Evolutionary conservation across 2,329 filamentous ascomycete species (phyloP).

Genomic region (Stagonosporopsis tanaceti): DNA sequence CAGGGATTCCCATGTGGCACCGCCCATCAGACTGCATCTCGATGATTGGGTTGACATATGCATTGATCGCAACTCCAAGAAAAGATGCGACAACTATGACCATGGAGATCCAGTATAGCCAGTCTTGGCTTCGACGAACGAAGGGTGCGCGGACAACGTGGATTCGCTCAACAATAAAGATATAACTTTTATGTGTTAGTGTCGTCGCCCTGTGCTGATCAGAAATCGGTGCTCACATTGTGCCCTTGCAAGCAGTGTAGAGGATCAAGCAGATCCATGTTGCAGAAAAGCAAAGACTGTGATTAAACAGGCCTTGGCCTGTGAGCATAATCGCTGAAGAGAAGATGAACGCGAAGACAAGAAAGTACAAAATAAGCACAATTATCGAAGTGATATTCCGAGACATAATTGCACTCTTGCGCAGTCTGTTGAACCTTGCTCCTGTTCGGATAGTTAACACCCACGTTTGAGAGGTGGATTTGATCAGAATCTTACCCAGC

Average conservation of each 20-base stretch:
- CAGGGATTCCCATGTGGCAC: conserved; percentile 48
- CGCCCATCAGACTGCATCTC: conserved; percentile 35
- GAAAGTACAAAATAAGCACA: conserved; percentile 16
- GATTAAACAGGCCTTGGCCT: conserved; percentile 32
- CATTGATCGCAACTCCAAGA: conserved; percentile 26
- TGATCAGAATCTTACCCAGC: conserved; percentile 13
- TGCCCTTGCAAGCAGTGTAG: conserved; percentile 41
- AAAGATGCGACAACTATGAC: conserved; percentile 29
- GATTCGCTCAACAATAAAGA: conserved; percentile 49
- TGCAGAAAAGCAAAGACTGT: conserved; percentile 33
- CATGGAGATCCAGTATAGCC: conserved; percentile 38
- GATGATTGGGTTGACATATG: conserved; percentile 36
- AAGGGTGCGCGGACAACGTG: conserved; percentile 42
- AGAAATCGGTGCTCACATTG: conserved; percentile 17
- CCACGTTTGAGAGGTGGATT: neutral
- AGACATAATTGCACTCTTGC: conserved; percentile 13
- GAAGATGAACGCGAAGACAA: conserved; percentile 17
- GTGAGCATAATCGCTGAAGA: conserved; percentile 30
- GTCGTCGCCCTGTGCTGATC: too few relatives aligned
- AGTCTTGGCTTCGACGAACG: conserved; percentile 36
- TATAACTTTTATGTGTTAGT: conserved; percentile 30
- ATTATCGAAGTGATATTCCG: conserved; percentile 21
- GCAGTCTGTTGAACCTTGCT: conserved; percentile 9
- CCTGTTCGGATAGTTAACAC: conserved; percentile 4
- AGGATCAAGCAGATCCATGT: conserved; percentile 47